Percentiles rank a stretch among this genome's conserved stretches.
These are phyloP conservation scores for Chlorella sorokiniana DNA, from an alignment of 139 green algal genomes.

Conservation along the genomic window DNA sequence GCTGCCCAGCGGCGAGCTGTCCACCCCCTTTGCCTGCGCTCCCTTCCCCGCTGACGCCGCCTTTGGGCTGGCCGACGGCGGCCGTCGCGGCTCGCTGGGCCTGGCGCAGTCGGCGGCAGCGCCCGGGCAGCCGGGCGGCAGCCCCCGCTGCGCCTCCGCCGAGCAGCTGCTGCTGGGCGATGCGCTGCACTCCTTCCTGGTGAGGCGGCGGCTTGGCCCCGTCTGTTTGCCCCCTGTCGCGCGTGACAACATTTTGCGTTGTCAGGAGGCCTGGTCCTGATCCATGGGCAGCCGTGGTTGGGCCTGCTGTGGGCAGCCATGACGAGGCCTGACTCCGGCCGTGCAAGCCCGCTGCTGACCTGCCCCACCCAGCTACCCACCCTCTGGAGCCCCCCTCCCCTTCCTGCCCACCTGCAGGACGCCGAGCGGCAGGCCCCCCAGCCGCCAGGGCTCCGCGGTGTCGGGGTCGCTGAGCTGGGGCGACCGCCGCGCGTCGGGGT, in stretches of 20 bases:
- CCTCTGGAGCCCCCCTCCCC: background rate
- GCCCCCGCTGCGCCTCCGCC: background rate
- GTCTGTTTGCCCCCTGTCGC: background rate
- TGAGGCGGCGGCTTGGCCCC: background rate
- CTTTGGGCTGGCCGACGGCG: background rate
- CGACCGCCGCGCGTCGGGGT: background rate
- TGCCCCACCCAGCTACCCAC: background rate
- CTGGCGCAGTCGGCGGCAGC: background rate
- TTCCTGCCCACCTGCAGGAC: background rate
- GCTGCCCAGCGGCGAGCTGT: background rate
- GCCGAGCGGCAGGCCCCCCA: conserved; percentile 13
- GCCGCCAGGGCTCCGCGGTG: conserved; percentile 2
- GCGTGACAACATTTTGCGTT: background rate
- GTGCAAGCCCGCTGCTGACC: no score
- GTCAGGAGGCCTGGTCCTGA: no score
- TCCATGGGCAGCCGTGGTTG: background rate
- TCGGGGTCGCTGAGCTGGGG: conserved; percentile 5
- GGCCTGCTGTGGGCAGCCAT: no score
- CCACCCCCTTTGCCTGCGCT: conserved; percentile 7
- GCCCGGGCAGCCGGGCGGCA: background rate
- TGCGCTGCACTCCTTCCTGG: conserved; percentile 27
- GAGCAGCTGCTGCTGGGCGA: conserved; percentile 27
- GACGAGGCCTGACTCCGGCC: no score
- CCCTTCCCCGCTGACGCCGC: background rate
- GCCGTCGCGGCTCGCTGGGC: background rate